Conservation (phyloP, 345 rosid species). For the Angophora floribunda region DNA sequence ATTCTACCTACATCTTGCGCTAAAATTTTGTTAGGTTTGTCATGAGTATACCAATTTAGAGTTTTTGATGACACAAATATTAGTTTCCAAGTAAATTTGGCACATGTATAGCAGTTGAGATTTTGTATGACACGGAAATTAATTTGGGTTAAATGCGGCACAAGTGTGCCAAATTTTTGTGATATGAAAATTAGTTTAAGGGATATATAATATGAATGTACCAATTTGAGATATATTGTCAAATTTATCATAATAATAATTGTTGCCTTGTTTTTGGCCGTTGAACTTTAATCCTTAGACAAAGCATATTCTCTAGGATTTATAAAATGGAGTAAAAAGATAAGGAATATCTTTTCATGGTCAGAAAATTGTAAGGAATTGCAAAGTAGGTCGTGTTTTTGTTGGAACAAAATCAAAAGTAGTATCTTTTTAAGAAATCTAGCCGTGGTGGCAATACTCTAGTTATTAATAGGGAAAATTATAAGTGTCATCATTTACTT, state of each 20-base stretch:
- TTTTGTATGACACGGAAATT: not conserved
- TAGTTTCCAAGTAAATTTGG: not conserved
- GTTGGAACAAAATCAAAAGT: not conserved
- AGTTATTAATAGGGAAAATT: too few species aligned
- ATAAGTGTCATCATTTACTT: too few species aligned
- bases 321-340: too few species aligned
- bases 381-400: not conserved
- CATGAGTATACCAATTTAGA: not conserved
- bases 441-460: too few species aligned
- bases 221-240: fast-evolving
- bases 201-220: not conserved
- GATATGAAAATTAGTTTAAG: not conserved
- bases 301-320: not conserved
- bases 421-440: fast-evolving
- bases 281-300: not conserved
- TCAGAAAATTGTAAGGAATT: not conserved
- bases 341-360: too few species aligned
- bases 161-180: not conserved
- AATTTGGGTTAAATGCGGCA: not conserved
- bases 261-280: not conserved
- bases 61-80: not conserved
- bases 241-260: too few species aligned
- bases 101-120: not conserved
- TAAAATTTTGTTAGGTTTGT: not conserved
- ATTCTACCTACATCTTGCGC: fast-evolving